Evolutionary conservation across 768 basidiomycete genomes (phyloP).

Genomic region (Tylopilus sp.): DNA sequence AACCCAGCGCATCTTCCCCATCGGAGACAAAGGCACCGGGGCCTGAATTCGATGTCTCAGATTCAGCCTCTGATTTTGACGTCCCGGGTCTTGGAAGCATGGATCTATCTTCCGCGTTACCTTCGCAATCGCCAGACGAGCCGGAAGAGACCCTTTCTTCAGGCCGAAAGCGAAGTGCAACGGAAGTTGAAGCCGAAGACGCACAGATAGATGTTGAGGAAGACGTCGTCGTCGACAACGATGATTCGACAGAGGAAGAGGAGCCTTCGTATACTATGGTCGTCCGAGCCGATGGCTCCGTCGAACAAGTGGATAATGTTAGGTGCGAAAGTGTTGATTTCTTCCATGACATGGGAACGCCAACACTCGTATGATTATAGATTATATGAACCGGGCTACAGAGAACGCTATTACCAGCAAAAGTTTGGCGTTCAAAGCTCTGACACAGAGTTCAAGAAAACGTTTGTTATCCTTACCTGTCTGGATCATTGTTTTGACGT

Average conservation of each 20-base stretch:
- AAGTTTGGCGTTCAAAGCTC: conserved; percentile 79
- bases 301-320: conserved; percentile 91
- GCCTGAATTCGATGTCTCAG: conserved; percentile 21
- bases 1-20: conserved; percentile 31
- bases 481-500: conserved; percentile 2
- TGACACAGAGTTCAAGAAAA: conserved; percentile 69
- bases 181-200: conserved; percentile 43
- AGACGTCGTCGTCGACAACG: conserved; percentile 33
- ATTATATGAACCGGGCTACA: conserved; percentile 95
- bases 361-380: conserved; percentile 39
- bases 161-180: conserved; percentile 46
- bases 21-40: conserved; percentile 34
- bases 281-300: conserved; percentile 88
- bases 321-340: conserved; percentile 55
- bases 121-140: conserved; percentile 22
- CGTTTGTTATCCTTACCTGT: conserved; percentile 45
- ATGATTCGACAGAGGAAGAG: conserved; percentile 45
- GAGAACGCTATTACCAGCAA: conserved; percentile 89
- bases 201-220: conserved; percentile 30
- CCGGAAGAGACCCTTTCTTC: conserved; percentile 5
- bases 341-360: not conserved
- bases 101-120: conserved; percentile 14
- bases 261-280: conserved; percentile 58
- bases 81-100: conserved; percentile 33
- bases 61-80: conserved; percentile 33